Conservation (phyloP, 257 asterid genomes). For the Solanum tacnaense region DNA sequence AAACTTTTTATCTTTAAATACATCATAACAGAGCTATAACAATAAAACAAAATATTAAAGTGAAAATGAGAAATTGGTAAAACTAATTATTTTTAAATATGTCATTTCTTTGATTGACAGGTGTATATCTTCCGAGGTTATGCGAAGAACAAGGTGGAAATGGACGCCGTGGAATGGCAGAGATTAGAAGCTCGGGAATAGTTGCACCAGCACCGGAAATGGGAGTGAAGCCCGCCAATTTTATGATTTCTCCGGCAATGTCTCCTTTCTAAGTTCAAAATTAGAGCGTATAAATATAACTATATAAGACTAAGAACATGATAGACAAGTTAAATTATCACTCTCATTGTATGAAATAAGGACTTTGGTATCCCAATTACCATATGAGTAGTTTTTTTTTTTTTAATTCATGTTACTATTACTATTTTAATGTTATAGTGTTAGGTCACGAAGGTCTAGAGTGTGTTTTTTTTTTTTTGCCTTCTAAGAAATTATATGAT, state of each 20-base stretch:
- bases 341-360: background rate
- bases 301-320: background rate
- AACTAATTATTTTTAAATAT: background rate
- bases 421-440: background rate
- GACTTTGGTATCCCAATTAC: background rate
- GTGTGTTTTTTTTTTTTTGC: background rate
- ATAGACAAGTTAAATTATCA: background rate
- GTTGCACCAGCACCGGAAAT: slow-evolving; percentile 36
- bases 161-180: slow-evolving; percentile 49
- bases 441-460: background rate
- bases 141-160: slow-evolving; percentile 37
- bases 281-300: background rate
- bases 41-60: background rate
- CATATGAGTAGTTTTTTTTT: background rate
- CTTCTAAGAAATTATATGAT: background rate
- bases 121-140: slow-evolving; percentile 62
- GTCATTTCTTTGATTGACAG: background rate
- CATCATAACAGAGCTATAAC: background rate
- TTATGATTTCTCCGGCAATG: slow-evolving; percentile 22
- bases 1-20: background rate
- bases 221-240: background rate
- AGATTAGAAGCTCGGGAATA: slow-evolving; percentile 50
- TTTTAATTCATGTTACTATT: background rate
- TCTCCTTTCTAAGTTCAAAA: slow-evolving; percentile 17
- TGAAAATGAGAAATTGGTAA: background rate